Conservation (phyloP, 306 rosid species). For the Lathyrus oleraceus region DNA sequence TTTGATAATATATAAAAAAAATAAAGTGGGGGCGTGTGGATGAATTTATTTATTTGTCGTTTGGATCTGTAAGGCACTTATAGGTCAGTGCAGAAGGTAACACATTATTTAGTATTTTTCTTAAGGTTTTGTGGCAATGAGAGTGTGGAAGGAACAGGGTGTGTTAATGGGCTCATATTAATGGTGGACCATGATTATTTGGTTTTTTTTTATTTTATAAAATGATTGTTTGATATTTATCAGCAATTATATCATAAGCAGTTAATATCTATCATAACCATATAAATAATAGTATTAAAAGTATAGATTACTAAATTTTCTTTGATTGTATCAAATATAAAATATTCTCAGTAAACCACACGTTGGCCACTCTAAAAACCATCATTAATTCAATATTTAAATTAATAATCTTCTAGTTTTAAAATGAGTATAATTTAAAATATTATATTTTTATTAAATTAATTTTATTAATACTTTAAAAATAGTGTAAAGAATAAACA, state of each 20-base stretch:
- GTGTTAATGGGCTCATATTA: slow-evolving; percentile 44
- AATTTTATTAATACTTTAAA: no score
- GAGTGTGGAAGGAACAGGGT: slow-evolving; percentile 38
- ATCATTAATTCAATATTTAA: no score
- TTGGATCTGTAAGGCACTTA: slow-evolving; percentile 45
- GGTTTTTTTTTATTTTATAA: neutral
- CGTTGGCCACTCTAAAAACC: no score
- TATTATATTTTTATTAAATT: no score
- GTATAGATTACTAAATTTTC: slow-evolving; percentile 14
- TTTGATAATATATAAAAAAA: neutral
- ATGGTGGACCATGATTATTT: slow-evolving; percentile 51
- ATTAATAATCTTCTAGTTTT: no score
- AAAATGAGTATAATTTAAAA: no score
- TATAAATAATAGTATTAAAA: neutral
- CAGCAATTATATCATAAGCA: slow-evolving; percentile 29
- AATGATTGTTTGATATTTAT: slow-evolving; percentile 34
- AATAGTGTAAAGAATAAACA: no score
- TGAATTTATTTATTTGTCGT: slow-evolving; percentile 6
- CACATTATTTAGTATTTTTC: slow-evolving; percentile 32
- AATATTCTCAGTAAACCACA: neutral
- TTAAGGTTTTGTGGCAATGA: slow-evolving; percentile 31
- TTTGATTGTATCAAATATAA: slow-evolving; percentile 12
- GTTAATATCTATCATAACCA: neutral
- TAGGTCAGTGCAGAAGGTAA: slow-evolving; percentile 32
- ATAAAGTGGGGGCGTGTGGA: slow-evolving; percentile 7